Conservation (phyloP, 2,329 filamentous ascomycete species). For the Colletotrichum sp. region DNA sequence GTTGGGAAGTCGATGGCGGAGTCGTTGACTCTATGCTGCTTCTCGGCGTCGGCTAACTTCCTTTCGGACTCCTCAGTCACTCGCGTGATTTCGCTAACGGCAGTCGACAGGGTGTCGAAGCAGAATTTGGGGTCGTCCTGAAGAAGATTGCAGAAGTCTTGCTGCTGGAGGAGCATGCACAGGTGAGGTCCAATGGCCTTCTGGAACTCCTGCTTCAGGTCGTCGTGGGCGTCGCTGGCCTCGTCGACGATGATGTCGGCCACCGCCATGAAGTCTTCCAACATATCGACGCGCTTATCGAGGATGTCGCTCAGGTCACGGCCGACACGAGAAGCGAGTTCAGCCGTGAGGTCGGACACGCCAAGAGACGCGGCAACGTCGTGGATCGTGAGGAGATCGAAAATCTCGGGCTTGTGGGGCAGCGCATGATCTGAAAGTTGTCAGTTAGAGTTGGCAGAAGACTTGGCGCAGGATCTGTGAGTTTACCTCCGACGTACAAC, state of each 20-base stretch:
- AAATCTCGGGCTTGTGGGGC: background rate
- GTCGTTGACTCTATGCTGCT: background rate
- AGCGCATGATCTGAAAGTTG: background rate
- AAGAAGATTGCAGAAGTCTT: background rate
- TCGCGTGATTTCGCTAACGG: background rate
- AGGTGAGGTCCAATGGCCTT: background rate
- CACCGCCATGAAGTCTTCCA: constrained; percentile 1
- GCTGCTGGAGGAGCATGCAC: background rate
- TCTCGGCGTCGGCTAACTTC: background rate
- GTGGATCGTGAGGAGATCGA: background rate
- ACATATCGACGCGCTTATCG: background rate
- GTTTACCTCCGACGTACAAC: background rate
- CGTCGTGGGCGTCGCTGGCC: background rate
- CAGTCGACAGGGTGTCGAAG: background rate
- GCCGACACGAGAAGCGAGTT: background rate
- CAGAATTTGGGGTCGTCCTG: background rate
- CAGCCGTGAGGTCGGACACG: background rate
- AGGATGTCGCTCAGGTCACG: background rate
- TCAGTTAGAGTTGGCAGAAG: background rate
- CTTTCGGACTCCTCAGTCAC: background rate
- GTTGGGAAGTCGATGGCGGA: background rate
- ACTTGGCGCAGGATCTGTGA: too few relatives aligned
- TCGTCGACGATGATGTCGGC: background rate
- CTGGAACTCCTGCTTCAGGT: background rate
- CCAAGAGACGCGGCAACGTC: background rate